A percentile compares a stretch with the other conserved stretches of the same genome.
These are phyloP conservation scores for Salix viminalis DNA, from an alignment of 345 rosid genomes.

Conservation along the genomic window DNA sequence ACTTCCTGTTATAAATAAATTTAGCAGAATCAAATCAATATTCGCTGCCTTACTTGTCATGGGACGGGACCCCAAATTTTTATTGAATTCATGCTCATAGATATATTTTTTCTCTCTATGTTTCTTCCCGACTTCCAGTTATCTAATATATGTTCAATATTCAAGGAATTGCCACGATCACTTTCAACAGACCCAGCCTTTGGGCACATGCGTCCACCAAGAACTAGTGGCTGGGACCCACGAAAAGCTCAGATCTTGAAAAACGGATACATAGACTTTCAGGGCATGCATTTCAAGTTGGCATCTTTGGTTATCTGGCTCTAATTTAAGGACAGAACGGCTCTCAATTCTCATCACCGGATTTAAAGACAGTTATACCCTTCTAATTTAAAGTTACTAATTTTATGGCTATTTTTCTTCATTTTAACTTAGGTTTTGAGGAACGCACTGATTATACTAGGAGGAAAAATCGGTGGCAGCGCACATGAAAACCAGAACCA, in stretches of 20 bases:
- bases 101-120: neutral
- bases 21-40: neutral
- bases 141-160: neutral
- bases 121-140: neutral
- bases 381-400: neutral
- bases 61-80: constrained; percentile 4
- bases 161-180: constrained; percentile 1
- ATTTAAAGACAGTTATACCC: neutral
- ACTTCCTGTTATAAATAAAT: constrained; percentile 62
- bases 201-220: constrained; percentile 51
- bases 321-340: constrained; percentile 29
- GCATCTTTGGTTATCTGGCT: constrained; percentile 6
- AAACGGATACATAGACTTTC: constrained; percentile 2
- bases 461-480: neutral
- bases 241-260: constrained; percentile 15
- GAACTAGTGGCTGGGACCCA: constrained; percentile 30
- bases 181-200: constrained; percentile 33
- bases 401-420: constrained; percentile 8
- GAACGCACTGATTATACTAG: constrained; percentile 19
- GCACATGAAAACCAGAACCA: constrained; percentile 10
- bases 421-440: neutral
- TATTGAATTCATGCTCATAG: neutral
- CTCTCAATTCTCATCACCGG: neutral
- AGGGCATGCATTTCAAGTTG: constrained; percentile 13
- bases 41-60: neutral